These are phyloP conservation scores for Batkoa obscura DNA, from an alignment of 371 early-diverging fungal species.

Conservation along the genomic window DNA sequence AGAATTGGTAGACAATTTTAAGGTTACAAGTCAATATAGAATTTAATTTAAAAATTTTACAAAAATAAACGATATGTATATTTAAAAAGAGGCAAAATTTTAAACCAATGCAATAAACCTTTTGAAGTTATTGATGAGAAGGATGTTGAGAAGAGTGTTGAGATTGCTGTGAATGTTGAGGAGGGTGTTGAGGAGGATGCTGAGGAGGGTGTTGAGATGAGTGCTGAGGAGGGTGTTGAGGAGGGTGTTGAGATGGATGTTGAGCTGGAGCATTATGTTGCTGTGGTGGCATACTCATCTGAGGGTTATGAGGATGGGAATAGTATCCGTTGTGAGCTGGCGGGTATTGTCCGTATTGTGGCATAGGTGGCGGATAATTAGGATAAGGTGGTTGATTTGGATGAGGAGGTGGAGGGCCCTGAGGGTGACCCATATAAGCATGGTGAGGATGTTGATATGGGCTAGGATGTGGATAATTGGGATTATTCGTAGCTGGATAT, in stretches of 20 bases:
- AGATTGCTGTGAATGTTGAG: not conserved
- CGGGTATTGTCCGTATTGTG: too few relatives aligned
- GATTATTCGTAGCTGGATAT: not conserved
- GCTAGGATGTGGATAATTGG: not conserved
- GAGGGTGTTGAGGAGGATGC: not conserved
- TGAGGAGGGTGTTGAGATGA: not conserved
- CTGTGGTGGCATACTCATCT: too few relatives aligned
- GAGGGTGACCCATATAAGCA: slow-evolving; percentile 1
- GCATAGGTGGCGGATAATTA: not conserved
- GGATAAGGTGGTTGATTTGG: not conserved
- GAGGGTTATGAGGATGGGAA: too few relatives aligned
- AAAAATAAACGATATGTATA: too few relatives aligned
- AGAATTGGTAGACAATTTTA: too few relatives aligned
- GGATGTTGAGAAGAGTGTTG: not conserved
- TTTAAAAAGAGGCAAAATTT: too few relatives aligned
- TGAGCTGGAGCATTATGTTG: too few relatives aligned
- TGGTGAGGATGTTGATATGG: not conserved
- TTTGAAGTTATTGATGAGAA: not conserved
- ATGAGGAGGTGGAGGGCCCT: not conserved
- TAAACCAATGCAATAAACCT: not conserved
- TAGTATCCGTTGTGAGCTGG: too few relatives aligned
- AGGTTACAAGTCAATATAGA: too few relatives aligned
- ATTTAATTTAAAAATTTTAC: too few relatives aligned
- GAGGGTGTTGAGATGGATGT: too few relatives aligned
- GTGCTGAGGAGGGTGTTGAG: too few relatives aligned